Evolutionary conservation across 495 filamentous ascomycete species (phyloP).

Genomic region (Penicillium coprophilum): DNA sequence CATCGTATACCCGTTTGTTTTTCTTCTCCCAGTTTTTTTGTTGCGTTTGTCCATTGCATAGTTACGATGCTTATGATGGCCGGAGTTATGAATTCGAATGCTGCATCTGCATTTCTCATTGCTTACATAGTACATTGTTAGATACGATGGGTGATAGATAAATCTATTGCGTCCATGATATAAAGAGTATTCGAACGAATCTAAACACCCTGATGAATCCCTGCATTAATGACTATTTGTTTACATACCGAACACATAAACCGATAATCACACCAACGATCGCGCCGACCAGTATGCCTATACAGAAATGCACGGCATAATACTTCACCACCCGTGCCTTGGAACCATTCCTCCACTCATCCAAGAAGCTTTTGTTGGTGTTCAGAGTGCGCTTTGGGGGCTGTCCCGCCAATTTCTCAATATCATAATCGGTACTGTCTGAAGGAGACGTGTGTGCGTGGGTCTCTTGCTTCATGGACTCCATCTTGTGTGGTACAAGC

Average conservation of each 20-base stretch:
- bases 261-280: not conserved
- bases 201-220: not conserved
- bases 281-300: not conserved
- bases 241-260: not conserved
- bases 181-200: not conserved
- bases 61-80: constrained; percentile 4
- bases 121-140: not conserved
- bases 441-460: not conserved
- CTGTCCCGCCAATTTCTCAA: not conserved
- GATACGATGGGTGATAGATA: not conserved
- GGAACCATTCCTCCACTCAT: not conserved
- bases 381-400: not conserved
- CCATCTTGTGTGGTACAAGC: not conserved
- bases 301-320: not conserved
- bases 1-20: not conserved
- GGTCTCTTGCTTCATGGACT: not conserved
- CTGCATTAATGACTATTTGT: not conserved
- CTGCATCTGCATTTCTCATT: not conserved
- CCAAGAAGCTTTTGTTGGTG: not conserved
- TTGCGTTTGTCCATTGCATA: not conserved
- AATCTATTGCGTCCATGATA: not conserved
- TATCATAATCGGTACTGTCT: not conserved
- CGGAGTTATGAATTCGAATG: constrained; percentile 7
- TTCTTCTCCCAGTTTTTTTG: not conserved
- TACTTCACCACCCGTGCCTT: not conserved